Base-by-base conservation (phyloP, 1,284 basidiomycete species). In the Trametes sp. region DNA sequence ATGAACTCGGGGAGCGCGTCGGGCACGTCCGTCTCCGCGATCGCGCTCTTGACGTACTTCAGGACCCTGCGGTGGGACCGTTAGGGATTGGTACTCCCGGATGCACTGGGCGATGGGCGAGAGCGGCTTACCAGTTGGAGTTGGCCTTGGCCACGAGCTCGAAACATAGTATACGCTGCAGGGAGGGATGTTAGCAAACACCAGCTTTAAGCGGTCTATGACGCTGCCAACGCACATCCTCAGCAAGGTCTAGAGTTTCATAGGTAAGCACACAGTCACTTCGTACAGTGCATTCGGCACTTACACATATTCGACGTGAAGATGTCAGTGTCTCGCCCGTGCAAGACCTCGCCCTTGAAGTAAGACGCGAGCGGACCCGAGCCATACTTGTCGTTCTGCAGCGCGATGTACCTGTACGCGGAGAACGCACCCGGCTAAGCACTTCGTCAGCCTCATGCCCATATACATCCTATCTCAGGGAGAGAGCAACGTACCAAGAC, bases 11-110 rank as follows among this genome's bases (percentile, higher is more conserved):
- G 89, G 23, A 98, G 84, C 0, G 88, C 85, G 70, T 98, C 96
- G 5, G 98, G 98, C 10, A 98, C 95, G 76, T 99, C 98, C 0
- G 98, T 99, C 75, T 98, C 97, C 10, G 93, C 98, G 31, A 95
- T 88, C 0, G 98, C 96, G 31, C 91, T 90, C 78, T 96, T 98
- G 72, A 99, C 97, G 72, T 96, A 99, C 80, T 94, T 95, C 54
- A 99, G 84, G 6, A 98, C 86, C 97, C 91, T 92, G 62, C 0
- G 61, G 23, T 28, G 19, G 33, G 38, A 13, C 35, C 19, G 23
- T 23, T 4, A 38, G 24, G 42, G 13, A 35, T 36, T 51, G 57
- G 38, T 6, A 41, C 9, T 19, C 14, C 62, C 23, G 14, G 46
- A 44, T n/a, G n/a, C n/a, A n/a, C n/a, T n/a, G n/a, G n/a, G n/a